These are phyloP conservation scores for Pilaira anomala DNA, from an alignment of 192 early-diverging fungal species.

Conservation along the genomic window DNA sequence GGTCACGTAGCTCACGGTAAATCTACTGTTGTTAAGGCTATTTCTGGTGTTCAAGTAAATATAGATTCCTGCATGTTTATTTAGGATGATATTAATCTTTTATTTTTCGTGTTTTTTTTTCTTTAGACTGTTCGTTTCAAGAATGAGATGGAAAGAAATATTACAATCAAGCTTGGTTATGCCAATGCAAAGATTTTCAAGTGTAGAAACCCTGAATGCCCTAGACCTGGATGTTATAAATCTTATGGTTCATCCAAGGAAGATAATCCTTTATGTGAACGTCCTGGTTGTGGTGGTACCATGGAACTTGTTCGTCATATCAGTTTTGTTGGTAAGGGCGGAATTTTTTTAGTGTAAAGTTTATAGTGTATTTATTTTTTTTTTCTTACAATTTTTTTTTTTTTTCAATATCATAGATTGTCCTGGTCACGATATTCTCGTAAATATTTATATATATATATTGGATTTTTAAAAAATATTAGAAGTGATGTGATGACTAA, in stretches of 20 bases:
- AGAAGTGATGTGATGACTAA: not conserved
- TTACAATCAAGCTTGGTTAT: conserved; percentile 99
- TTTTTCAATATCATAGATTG: conserved; percentile 57
- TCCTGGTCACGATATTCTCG: conserved; percentile 98
- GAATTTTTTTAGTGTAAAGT: not conserved
- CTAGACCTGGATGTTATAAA: conserved; percentile 92
- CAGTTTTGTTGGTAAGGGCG: conserved; percentile 70
- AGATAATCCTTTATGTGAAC: conserved; percentile 85
- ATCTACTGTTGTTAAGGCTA: conserved; percentile 98
- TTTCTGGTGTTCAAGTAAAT: conserved; percentile 86
- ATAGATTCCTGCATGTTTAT: not conserved
- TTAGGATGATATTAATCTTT: not conserved
- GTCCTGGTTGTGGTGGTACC: conserved; percentile 77
- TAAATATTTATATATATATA: not conserved
- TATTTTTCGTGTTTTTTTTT: not conserved
- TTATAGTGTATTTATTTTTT: not conserved
- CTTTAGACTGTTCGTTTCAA: conserved; percentile 89
- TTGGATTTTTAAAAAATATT: not conserved
- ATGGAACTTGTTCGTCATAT: conserved; percentile 90
- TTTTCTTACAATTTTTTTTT: not conserved
- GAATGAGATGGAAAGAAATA: conserved; percentile 97
- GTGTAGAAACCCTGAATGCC: conserved; percentile 89
- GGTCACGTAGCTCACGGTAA: conserved; percentile 99
- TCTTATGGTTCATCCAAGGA: conserved; percentile 83
- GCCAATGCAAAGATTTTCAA: conserved; percentile 99